Base-by-base conservation (phyloP, 1,284 basidiomycete species). In the Cutaneotrichosporon sp. region DNA sequence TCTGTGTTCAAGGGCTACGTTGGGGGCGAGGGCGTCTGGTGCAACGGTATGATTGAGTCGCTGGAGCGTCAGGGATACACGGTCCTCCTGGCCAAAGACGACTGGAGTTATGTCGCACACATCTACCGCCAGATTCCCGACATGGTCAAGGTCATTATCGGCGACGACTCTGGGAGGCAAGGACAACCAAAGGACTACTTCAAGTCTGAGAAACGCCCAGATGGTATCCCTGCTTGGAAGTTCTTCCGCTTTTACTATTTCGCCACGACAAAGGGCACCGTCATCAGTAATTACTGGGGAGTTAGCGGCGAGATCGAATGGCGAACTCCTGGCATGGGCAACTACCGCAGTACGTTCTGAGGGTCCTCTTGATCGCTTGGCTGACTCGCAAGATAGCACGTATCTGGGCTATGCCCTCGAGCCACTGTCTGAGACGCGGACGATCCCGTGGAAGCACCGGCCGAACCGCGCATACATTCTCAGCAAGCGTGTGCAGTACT, bases 161-260 rank as follows among this genome's bases (percentile, higher is more conserved):
- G 46, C 8, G 35, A 44, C n/a, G 33, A 33, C 19, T 17, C 27
- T 8, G 31, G 44, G 29, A 37, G 47, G 25, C 43, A 54, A 31
- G 43, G 31, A 11, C 19, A 22, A 5, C 45, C 45, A 2, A 26
- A 45, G 3, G 31, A 54, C 33, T 47, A 46, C 14, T 26, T 45
- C 33, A 62, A 62, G 39, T 52, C 42, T 5, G 20, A 22, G 7
- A 26, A 54, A 9, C 44, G 46, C 9, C 49, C 34, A 5, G 52
- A 60, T 35, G 62, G 62, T n/a, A 53, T 64, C 34, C 62, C 62
- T 1, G 61, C 62, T 2, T 64, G 62, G 62, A 62, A 64, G 62
- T 54, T 53, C 51, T 64, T 64, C 51, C 27, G 46, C 12, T 57
- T 57, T 42, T 55, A 53, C 45, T 64, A 64, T 53, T 61, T 54